phyloP scores from a whole-genome alignment of 2,329 filamentous ascomycete species.

The Fusarium pseudograminearum region DNA sequence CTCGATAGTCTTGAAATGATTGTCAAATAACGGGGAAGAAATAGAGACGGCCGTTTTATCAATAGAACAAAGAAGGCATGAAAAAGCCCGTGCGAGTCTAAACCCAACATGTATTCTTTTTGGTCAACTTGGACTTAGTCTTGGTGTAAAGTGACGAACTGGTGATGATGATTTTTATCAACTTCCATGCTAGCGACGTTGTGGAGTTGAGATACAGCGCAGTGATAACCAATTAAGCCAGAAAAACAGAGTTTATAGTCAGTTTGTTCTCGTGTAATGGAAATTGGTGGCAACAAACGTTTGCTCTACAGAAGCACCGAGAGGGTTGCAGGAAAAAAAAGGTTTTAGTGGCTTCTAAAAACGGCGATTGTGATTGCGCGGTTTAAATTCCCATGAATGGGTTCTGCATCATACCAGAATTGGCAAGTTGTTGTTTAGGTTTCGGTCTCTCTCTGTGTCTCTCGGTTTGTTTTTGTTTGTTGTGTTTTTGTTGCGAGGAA shows the following conservation, averaged over 20 bases:
- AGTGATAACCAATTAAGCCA: background rate
- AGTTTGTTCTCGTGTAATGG: constrained; percentile 12
- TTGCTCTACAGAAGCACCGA: constrained; percentile 17
- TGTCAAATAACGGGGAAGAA: background rate
- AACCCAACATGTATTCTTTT: background rate
- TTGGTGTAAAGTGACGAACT: constrained; percentile 28
- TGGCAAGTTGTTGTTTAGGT: background rate
- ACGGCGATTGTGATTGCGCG: constrained; percentile 16
- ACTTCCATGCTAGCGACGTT: background rate
- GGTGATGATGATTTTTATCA: constrained; percentile 15
- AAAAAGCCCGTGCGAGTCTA: background rate
- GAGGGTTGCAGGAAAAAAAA: constrained; percentile 18
- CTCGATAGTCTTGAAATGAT: constrained; percentile 3
- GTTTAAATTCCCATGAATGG: constrained; percentile 14
- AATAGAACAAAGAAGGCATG: background rate
- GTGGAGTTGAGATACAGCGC: background rate
- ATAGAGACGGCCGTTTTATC: background rate
- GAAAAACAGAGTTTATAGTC: constrained; percentile 20
- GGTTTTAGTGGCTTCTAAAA: background rate
- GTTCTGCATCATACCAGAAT: background rate
- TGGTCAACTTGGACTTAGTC: background rate
- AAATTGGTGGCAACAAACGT: constrained; percentile 31
- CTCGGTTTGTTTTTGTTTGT: constrained; percentile 9
- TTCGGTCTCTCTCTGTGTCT: background rate
- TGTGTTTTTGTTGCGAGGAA: constrained; percentile 12